phyloP scores from a whole-genome alignment of 2,329 filamentous ascomycete species.

The Aspergillus unguis region DNA sequence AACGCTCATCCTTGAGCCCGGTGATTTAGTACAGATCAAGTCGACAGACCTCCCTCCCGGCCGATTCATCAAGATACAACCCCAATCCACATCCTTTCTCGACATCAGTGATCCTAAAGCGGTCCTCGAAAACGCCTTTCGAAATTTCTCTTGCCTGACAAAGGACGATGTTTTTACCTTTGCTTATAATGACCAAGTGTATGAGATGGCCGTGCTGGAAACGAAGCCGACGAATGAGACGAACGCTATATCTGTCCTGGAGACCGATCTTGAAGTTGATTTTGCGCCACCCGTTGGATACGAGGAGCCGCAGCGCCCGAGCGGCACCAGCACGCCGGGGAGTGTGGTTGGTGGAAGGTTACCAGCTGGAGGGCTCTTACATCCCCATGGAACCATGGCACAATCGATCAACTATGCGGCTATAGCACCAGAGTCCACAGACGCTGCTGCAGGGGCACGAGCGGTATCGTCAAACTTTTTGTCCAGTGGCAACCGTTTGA shows the following conservation, averaged over 20 bases:
- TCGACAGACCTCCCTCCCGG: conserved; percentile 89
- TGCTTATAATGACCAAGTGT: conserved; percentile 90
- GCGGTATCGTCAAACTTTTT: conserved; percentile 74
- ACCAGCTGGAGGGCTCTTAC: conserved; percentile 70
- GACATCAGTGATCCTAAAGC: conserved; percentile 97
- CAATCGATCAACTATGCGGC: conserved; percentile 95
- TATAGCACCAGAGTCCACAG: conserved; percentile 74
- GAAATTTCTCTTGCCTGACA: conserved; percentile 90
- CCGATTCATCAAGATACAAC: conserved; percentile 91
- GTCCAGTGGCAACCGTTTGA: conserved; percentile 76
- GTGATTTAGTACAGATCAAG: conserved; percentile 91
- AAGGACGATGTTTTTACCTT: conserved; percentile 96
- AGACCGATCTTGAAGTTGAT: conserved; percentile 94
- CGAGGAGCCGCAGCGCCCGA: conserved; percentile 74
- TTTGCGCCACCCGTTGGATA: conserved; percentile 94
- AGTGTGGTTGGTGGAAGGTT: conserved; percentile 60
- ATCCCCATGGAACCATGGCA: conserved; percentile 89
- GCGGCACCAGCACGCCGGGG: conserved; percentile 82
- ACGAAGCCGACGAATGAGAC: conserved; percentile 81
- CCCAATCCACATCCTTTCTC: conserved; percentile 87
- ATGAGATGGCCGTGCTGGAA: conserved; percentile 89
- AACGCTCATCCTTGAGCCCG: conserved; percentile 81
- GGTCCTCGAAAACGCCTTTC: conserved; percentile 92
- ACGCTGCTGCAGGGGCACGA: conserved; percentile 60
- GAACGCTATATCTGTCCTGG: conserved; percentile 85